A percentile compares a stretch with the other conserved stretches of the same genome.
Conservation (phyloP, 352 stramenopile genomes). For the Pythium periplocum region DNA sequence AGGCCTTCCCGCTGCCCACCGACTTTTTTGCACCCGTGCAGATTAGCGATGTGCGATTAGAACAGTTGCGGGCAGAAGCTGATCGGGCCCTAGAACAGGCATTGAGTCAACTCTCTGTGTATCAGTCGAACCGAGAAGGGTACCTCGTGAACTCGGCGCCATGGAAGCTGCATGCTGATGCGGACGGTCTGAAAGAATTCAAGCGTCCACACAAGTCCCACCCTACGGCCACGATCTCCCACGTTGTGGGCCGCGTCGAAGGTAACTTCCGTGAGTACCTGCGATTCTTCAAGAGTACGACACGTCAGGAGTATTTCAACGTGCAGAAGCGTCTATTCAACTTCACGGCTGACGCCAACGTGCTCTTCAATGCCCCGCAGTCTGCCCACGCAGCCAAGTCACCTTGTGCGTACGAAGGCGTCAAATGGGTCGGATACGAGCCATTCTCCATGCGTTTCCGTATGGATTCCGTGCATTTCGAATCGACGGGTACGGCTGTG, state of each 20-base stretch:
- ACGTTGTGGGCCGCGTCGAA: slow-evolving; percentile 7
- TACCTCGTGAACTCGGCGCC: slow-evolving; percentile 10
- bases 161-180: slow-evolving; percentile 9
- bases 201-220: slow-evolving; percentile 6
- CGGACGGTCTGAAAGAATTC: slow-evolving; percentile 13
- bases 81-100: slow-evolving; percentile 3
- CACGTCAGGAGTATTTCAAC: slow-evolving; percentile 12
- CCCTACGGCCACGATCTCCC: slow-evolving; percentile 6
- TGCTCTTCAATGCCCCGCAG: slow-evolving; percentile 9
- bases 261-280: slow-evolving; percentile 17
- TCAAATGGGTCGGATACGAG: slow-evolving; percentile 19
- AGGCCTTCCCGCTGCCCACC: slow-evolving; percentile 35
- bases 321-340: slow-evolving; percentile 16
- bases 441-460: slow-evolving; percentile 17
- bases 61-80: slow-evolving; percentile 9
- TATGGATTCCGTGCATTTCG: slow-evolving; percentile 14
- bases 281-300: slow-evolving; percentile 12
- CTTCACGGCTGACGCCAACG: slow-evolving; percentile 9
- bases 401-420: slow-evolving; percentile 8
- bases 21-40: slow-evolving; percentile 33
- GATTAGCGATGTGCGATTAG: slow-evolving; percentile 10
- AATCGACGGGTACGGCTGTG: slow-evolving; percentile 9
- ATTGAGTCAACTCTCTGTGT: slow-evolving; percentile 5
- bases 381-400: not conserved
- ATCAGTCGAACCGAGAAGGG: slow-evolving; percentile 5